Evolutionary conservation across 2,329 filamentous ascomycete species (phyloP), one percentile per base, ranked within the genome.

Genomic region (Leptosphaerulina australis): DNA sequence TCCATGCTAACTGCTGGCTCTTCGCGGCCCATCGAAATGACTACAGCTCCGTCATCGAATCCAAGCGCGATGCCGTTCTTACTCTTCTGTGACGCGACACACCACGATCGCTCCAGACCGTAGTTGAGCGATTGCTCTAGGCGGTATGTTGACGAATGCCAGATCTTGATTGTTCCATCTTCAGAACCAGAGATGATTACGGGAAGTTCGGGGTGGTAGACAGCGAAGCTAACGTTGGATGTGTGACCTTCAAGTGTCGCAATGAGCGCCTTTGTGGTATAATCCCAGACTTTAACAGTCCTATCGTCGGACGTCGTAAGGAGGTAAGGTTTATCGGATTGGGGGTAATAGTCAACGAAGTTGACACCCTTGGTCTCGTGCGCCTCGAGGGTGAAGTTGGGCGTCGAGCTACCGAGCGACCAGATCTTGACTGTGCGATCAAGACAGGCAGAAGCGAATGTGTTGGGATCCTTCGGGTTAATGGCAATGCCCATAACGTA

Each of bases 1-100:
- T 99, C 94, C 94, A 99, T 99, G 10, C 91, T 97, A 14, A 97
- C 93, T 22, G 94, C 94, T 2, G 94, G 94, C 76, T 97, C 93
- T 74, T 99, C 94, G 56, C 94, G 85, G 62, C 94, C 94, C 81
- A 99, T 92, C 76, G 97, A 97, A 50, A 99, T 90, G 34, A 99
- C 94, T 3, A 99, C 93, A 3, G 93, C 93, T 24, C 94, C 94
- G 75, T 99, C 94, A 59, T 99, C 94, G 71, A 96, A 99, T 74
- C 94, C 94, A 64, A 97, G 89, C 5, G 93, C 94, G 59, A 99
- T 85, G 12, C 92, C 91, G 73, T 97, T 94, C 79, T 90, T 91
- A 59, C 92, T 92, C 71, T 91, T 88, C 73, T 99, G 94, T 70
- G 95, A 97, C 20, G 91, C 88, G 35, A 97, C 91, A 83, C 94